Evolutionary conservation across 1,284 basidiomycete genomes (phyloP).

Genomic region (Ganoderma meredithae): DNA sequence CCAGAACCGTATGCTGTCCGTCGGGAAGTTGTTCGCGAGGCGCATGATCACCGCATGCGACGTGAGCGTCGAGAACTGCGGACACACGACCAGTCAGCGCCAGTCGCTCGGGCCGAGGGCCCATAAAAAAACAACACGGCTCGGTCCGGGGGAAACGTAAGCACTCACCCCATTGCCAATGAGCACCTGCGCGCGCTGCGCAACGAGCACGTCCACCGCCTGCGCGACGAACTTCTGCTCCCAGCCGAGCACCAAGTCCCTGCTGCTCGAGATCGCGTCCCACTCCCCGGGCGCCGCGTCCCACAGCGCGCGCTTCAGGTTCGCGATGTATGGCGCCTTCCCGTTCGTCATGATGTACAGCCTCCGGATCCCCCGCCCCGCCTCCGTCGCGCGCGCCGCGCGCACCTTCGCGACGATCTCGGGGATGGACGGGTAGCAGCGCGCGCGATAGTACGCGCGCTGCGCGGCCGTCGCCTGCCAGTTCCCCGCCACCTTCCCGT

Average conservation of each 20-base stretch:
- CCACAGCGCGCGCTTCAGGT: constrained; percentile 51
- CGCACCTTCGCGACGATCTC: constrained; percentile 53
- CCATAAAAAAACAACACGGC: neutral
- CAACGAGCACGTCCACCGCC: constrained; percentile 54
- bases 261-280: constrained; percentile 42
- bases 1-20: constrained; percentile 35
- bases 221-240: constrained; percentile 49
- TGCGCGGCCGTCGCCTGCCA: neutral
- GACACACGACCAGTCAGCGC: neutral
- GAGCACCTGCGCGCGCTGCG: constrained; percentile 50
- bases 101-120: neutral
- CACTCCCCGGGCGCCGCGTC: constrained; percentile 27
- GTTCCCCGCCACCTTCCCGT: constrained; percentile 26
- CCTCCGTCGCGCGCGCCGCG: constrained; percentile 43
- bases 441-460: constrained; percentile 43
- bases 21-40: constrained; percentile 30
- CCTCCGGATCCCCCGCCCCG: constrained; percentile 39
- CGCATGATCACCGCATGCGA: constrained; percentile 40
- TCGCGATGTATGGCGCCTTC: constrained; percentile 43
- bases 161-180: constrained; percentile 51
- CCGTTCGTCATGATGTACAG: constrained; percentile 69
- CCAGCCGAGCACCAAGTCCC: constrained; percentile 45
- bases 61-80: constrained; percentile 41
- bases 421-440: constrained; percentile 57
- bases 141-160: neutral